Evolutionary conservation across 345 rosid species (phyloP).

Genomic region (Durio zibethinus): DNA sequence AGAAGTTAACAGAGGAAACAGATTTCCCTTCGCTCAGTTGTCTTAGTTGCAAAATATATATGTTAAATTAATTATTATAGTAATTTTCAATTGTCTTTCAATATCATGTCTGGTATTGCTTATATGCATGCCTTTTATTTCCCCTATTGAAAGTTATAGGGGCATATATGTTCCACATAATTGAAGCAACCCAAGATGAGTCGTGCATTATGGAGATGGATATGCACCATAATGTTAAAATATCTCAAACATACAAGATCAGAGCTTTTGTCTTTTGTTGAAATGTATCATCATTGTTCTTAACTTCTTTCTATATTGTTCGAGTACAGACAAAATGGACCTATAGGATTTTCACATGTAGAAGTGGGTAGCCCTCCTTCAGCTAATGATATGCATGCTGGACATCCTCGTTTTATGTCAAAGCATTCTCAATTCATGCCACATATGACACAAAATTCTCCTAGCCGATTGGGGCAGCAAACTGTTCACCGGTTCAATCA

Average conservation of each 20-base stretch:
- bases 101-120: not conserved
- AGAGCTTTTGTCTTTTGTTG: not conserved
- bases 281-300: not conserved
- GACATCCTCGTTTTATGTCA: constrained; percentile 55
- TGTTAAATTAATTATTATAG: not conserved
- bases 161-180: not conserved
- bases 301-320: constrained; percentile 15
- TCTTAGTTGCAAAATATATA: not conserved
- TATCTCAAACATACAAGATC: not conserved
- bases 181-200: not conserved
- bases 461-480: constrained; percentile 92
- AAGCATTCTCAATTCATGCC: constrained; percentile 53
- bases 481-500: constrained; percentile 51
- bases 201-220: not conserved
- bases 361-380: constrained; percentile 74
- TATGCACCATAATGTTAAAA: not conserved
- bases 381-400: constrained; percentile 54
- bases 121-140: not conserved
- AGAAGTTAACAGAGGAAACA: not conserved
- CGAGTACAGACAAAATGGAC: constrained; percentile 58
- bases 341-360: constrained; percentile 47
- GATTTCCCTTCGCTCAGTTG: not conserved
- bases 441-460: constrained; percentile 65
- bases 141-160: not conserved
- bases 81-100: not conserved